Evolutionary conservation across 2,329 filamentous ascomycete genomes (phyloP), one percentile per base, ranked within the genome.

Genomic region (Microsporum ferrugineum): DNA sequence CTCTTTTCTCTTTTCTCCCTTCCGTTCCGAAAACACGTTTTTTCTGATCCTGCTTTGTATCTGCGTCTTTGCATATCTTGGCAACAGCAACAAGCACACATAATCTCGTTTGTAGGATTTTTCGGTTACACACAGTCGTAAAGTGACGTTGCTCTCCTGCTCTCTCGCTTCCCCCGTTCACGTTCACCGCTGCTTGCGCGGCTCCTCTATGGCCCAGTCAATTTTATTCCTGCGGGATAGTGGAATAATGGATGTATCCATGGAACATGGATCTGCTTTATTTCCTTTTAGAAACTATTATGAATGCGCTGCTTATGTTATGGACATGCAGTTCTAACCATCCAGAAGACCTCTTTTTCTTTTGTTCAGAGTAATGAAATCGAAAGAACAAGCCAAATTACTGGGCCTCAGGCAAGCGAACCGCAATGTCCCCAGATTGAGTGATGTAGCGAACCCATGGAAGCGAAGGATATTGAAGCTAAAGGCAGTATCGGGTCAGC

Each of bases 401-500:
- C 76, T 88, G 87, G 65, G 87, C 88, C 73, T 97, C 92, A n/a
- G 92, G 92, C 75, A 97, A 81, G 69, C 92, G 84, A 63, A 97
- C 91, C 31, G 92, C 91, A 72, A 97, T 97, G 73, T 97, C 92
- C 66, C 92, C 92, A 12, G 91, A 96, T 76, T 97, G 94, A 66
- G 92, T 99, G 71, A 99, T 99, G 77, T 99, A 99, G 70, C 94
- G 85, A 31, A 99, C 94, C 94, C 94, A 99, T 0, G 94, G 94
- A 59, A 97, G 79, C 27, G 91, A 96, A 2, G 91, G 91, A 73
- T 99, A 99, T 94, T 99, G 94, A 66, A 97, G 78, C 91, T 96
- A 68, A 33, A 47, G 43, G 29, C 36, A 36, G 12, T 10, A 12
- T 33, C 43, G 6, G 27, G 41, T 59, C 43, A 59, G 57, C 27